A percentile compares a stretch with the other conserved stretches of the same genome.
These are phyloP conservation scores for Verticillium tricorpus DNA, from an alignment of 2,329 filamentous ascomycete genomes.

Conservation along the genomic window DNA sequence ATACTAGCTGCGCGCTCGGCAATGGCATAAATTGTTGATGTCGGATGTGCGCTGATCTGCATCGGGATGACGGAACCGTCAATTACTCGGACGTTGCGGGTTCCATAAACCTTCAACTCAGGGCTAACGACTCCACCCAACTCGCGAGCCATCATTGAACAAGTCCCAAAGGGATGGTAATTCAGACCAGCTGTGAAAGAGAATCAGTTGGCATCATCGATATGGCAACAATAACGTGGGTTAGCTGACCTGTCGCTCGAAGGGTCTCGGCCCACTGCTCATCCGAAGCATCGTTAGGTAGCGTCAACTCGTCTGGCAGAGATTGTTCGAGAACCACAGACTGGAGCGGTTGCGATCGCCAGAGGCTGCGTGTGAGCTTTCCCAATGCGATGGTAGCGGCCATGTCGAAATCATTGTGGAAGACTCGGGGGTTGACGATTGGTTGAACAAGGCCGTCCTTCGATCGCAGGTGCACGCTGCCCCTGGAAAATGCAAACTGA, in stretches of 20 bases:
- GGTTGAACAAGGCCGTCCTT: conserved; percentile 27
- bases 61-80: conserved; percentile 45
- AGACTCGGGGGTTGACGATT: conserved; percentile 30
- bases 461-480: conserved; percentile 31
- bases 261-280: conserved; percentile 21
- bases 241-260: conserved; percentile 7
- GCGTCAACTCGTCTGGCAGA: conserved; percentile 13
- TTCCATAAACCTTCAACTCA: conserved; percentile 42
- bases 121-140: conserved; percentile 45
- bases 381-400: conserved; percentile 20
- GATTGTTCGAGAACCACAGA: conserved; percentile 18
- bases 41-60: conserved; percentile 45
- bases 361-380: conserved; percentile 24
- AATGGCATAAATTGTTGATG: conserved; percentile 48
- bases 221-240: background rate
- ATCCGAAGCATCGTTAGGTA: conserved; percentile 24
- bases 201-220: background rate
- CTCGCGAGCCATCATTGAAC: conserved; percentile 44
- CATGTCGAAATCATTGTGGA: conserved; percentile 30
- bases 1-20: conserved; percentile 32
- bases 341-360: conserved; percentile 14
- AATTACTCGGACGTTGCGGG: conserved; percentile 42
- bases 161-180: conserved; percentile 34
- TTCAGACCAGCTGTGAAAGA: conserved; percentile 19
- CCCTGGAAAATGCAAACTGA: conserved; percentile 33